Conservation (phyloP, 768 basidiomycete species). For the Russula abietina region DNA sequence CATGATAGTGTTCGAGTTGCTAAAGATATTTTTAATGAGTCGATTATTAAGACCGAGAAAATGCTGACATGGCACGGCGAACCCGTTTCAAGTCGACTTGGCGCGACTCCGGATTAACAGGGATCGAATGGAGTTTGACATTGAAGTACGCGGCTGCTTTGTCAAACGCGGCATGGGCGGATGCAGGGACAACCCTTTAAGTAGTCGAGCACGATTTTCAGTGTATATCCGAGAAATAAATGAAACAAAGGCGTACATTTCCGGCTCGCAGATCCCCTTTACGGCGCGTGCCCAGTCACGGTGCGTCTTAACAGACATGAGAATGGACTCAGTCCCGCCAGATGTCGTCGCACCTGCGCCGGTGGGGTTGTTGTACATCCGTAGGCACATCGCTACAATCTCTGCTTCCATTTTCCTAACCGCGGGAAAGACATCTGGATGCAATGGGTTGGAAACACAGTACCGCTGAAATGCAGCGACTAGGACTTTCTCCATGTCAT, state of each 20-base stretch:
- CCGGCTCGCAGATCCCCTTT: slow-evolving; percentile 86
- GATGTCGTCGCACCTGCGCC: slow-evolving; percentile 92
- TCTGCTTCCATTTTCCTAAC: slow-evolving; percentile 97
- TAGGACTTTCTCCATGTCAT: slow-evolving; percentile 72
- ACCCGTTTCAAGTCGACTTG: slow-evolving; percentile 73
- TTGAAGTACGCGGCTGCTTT: slow-evolving; percentile 86
- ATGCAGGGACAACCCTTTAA: slow-evolving; percentile 69
- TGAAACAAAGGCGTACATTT: slow-evolving; percentile 57
- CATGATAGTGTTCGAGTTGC: slow-evolving; percentile 87
- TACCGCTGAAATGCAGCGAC: slow-evolving; percentile 77
- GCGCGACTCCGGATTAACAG: slow-evolving; percentile 71
- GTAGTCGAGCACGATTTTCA: slow-evolving; percentile 3
- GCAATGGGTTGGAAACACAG: slow-evolving; percentile 82
- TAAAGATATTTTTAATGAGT: slow-evolving; percentile 30
- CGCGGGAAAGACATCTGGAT: slow-evolving; percentile 90
- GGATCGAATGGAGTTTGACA: slow-evolving; percentile 84
- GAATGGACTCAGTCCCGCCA: slow-evolving; percentile 92
- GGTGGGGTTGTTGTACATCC: slow-evolving; percentile 75
- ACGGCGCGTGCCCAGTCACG: slow-evolving; percentile 83
- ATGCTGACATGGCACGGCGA: slow-evolving; percentile 75
- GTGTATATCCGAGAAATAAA: neutral
- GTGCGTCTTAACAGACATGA: slow-evolving; percentile 93
- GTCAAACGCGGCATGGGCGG: slow-evolving; percentile 92
- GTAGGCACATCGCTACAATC: slow-evolving; percentile 80
- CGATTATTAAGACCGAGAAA: slow-evolving; percentile 19